Base-by-base conservation (phyloP, 176 grass and related monocot genomes). In the Typha latifolia region DNA sequence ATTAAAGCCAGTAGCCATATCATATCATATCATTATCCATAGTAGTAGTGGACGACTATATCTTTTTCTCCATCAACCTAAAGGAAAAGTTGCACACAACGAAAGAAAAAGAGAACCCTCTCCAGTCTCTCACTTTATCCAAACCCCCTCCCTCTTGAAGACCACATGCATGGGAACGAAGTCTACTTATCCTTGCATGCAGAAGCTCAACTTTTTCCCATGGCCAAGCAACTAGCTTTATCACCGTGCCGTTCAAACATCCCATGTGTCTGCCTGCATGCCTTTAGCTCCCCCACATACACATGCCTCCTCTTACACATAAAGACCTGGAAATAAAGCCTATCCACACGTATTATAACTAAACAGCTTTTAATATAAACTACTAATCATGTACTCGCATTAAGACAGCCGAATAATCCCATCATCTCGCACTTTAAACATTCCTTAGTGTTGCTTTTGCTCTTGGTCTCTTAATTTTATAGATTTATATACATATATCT, bases 181-280 rank as follows among this genome's bases (percentile, higher is more conserved):
- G 11, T 21, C 53, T 19, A 59, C 53, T 19, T 59, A 59, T 59
- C 53, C 53, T 59, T 22, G 16, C 53, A 59, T 59, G 53, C 53
- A 59, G 10, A 19, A 16, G 6, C 53, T n/a, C 53, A 59, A 59
- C 53, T 59, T 59, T 56, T 59, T 59, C 16, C 20, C 53, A n/a
- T 20, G 5, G 53, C 53, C 3, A 61, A 66, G 34, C 59, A 62
- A 0, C 7, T 19, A 57, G 69, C 78, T 79, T 89, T 84, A 69
- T 75, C 51, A 43, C 48, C 65, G n/a, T 68, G 48, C 72, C 15
- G 5, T 64, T 29, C 29, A 78, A 78, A 72, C 82, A 76, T 48
- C 78, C 70, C 78, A 85, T 79, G 78, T 89, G 78, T 78, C 53
- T 11, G 53, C 9, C 9, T 9, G 18, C 53, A 3, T 59, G 37